Evolutionary conservation across 306 rosid species (phyloP).

Genomic region (Hippophae rhamnoides): DNA sequence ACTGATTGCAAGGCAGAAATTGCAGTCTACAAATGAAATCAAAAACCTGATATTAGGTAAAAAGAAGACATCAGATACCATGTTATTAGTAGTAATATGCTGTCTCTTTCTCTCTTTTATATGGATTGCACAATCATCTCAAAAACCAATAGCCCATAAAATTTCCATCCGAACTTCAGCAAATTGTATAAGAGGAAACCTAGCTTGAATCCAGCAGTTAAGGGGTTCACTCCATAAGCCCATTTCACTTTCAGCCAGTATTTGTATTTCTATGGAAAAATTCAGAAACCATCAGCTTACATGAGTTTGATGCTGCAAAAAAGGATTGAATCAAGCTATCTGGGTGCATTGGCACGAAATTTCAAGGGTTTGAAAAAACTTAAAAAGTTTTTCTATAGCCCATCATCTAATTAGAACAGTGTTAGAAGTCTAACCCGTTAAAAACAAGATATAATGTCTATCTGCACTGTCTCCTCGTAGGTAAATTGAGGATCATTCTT

Average conservation of each 20-base stretch:
- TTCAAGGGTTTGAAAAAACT: too few species aligned
- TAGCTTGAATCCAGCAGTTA: too few species aligned
- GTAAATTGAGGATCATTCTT: constrained; percentile 90
- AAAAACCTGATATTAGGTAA: not conserved
- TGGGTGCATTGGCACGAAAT: too few species aligned
- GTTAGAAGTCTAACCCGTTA: not conserved
- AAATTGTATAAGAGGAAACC: too few species aligned
- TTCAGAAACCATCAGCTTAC: not conserved
- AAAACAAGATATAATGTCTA: constrained; percentile 15
- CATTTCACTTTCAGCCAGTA: too few species aligned
- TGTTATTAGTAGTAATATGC: not conserved
- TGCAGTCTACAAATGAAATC: constrained; percentile 55
- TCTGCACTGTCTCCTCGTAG: constrained; percentile 96
- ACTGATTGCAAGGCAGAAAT: constrained; percentile 97
- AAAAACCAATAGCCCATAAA: too few species aligned
- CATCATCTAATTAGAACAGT: not conserved
- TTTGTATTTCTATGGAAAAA: not conserved
- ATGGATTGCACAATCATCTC: too few species aligned
- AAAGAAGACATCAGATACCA: not conserved
- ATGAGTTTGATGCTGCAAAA: not conserved
- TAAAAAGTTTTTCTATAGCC: not conserved
- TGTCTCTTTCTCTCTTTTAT: too few species aligned
- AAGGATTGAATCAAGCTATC: not conserved
- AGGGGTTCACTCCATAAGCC: too few species aligned
- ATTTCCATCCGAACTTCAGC: too few species aligned